Conservation (phyloP, 192 early-diverging fungal genomes). For the Gigaspora rosea region DNA sequence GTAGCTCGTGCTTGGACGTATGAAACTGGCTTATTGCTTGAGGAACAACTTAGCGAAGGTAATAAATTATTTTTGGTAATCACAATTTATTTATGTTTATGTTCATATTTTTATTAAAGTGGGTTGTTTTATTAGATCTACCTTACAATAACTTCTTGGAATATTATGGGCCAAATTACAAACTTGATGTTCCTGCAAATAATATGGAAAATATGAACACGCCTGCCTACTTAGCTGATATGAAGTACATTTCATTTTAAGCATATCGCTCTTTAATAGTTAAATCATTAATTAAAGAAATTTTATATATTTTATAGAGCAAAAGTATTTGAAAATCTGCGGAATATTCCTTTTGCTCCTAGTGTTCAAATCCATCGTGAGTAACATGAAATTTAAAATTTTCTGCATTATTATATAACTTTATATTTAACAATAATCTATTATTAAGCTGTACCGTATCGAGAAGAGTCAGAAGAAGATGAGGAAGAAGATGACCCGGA, state of each 20-base stretch:
- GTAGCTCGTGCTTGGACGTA: slow-evolving; percentile 95
- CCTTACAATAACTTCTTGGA: slow-evolving; percentile 89
- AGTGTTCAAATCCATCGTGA: slow-evolving; percentile 79
- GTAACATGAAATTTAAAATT: neutral
- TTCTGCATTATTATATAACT: neutral
- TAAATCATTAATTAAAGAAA: neutral
- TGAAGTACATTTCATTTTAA: slow-evolving; percentile 56
- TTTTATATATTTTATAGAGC: slow-evolving; percentile 24
- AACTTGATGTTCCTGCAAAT: slow-evolving; percentile 81
- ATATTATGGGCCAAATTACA: slow-evolving; percentile 92
- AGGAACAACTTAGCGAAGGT: slow-evolving; percentile 68
- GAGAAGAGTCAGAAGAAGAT: slow-evolving; percentile 54
- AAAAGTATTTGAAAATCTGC: slow-evolving; percentile 71
- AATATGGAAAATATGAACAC: slow-evolving; percentile 91
- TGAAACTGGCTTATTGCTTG: slow-evolving; percentile 87
- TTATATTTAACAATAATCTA: neutral
- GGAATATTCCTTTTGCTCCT: slow-evolving; percentile 64
- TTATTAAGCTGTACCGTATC: slow-evolving; percentile 65
- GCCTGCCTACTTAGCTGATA: slow-evolving; percentile 79
- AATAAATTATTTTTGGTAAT: neutral
- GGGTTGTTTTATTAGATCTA: slow-evolving; percentile 47
- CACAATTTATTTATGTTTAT: neutral
- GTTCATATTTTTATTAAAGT: neutral
- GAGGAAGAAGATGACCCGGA: slow-evolving; percentile 66
- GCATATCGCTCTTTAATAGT: neutral